Conservation (phyloP, 1,139 yeast genomes). For the Sugiyamaella grinbergsii region DNA sequence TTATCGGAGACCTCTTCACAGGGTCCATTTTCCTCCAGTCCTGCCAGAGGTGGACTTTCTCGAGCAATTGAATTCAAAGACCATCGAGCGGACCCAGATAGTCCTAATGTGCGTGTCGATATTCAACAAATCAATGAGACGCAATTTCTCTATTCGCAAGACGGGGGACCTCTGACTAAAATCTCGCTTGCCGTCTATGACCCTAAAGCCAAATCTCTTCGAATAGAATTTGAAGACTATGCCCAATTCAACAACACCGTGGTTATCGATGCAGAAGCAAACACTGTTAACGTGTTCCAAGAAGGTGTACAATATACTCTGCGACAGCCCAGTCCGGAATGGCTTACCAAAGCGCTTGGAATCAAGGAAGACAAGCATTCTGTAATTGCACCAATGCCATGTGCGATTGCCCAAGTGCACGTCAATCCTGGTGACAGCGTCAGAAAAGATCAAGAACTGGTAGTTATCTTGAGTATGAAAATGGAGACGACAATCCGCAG, state of each 20-base stretch:
- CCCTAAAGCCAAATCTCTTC: slow-evolving; percentile 27
- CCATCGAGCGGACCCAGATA: slow-evolving; percentile 12
- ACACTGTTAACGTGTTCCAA: slow-evolving; percentile 39
- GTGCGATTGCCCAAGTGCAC: slow-evolving; percentile 39
- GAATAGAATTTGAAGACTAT: slow-evolving; percentile 29
- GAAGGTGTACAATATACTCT: slow-evolving; percentile 39
- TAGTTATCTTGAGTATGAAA: slow-evolving; percentile 51
- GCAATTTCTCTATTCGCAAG: slow-evolving; percentile 25
- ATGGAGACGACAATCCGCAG: slow-evolving; percentile 49
- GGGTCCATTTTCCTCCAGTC: slow-evolving; percentile 16
- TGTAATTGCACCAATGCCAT: slow-evolving; percentile 44
- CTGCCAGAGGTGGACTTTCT: slow-evolving; percentile 23
- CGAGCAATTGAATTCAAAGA: slow-evolving; percentile 22
- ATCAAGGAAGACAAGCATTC: slow-evolving; percentile 36
- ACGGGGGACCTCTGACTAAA: slow-evolving; percentile 19
- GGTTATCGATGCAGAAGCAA: slow-evolving; percentile 30
- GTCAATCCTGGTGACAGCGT: slow-evolving; percentile 43
- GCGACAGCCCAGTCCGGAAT: slow-evolving; percentile 37
- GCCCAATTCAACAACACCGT: slow-evolving; percentile 38
- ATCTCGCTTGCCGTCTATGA: slow-evolving; percentile 23
- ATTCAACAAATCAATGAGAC: slow-evolving; percentile 14
- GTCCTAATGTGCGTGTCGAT: slow-evolving; percentile 11
- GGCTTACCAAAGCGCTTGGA: slow-evolving; percentile 40
- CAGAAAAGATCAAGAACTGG: slow-evolving; percentile 41
- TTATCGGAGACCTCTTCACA: slow-evolving; percentile 19